Evolutionary conservation across 768 basidiomycete genomes (phyloP), one percentile per base, ranked within the genome.

Genomic region (Mycena rebaudengoi): DNA sequence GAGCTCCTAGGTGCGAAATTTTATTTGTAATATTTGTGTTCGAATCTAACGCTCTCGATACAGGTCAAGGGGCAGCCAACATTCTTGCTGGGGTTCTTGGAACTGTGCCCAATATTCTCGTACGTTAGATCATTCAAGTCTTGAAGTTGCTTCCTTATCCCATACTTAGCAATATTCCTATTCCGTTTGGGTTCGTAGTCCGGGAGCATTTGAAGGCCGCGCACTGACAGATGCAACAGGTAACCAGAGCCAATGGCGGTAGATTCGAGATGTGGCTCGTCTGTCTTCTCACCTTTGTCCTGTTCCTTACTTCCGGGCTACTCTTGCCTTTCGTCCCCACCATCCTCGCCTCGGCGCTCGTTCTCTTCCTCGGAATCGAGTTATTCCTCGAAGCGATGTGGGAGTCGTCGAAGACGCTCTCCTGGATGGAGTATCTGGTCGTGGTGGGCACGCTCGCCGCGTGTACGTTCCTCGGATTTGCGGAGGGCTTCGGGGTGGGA

Each of bases 401-500:
- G 71, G 69, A 73, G 41, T 66, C 72, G 2, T 39, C 66, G 20
- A 65, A 68, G 51, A 69, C 64, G 11, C 63, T 70, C 13, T 37
- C 65, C 8, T 52, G 59, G 33, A 63, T 66, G 45, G 72, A 73
- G 40, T 73, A 65, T 50, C 60, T 58, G 7, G 50, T 73, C 11
- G 69, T 71, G 1, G n/a, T 71, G 14, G 63, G 45, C 6, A 73
- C 72, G 6, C 66, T 70, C 7, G 45, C 52, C 16, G 60, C 61
- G 5, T 71, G 72, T 33, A 71, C 71, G 0, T 69, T 69, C 56
- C 39, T 73, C 6, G 72, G 72, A 13, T 73, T 73, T 29, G 69
- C 72, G 21, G 63, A 65, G 44, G 72, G 72, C 29, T 73, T 73
- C 25, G 71, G 70, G 1, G 64, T 70, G n/a, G 72, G 72, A 3